A percentile compares a stretch with the other conserved stretches of the same genome.
These are phyloP conservation scores for Phytophthora crassamura DNA, from an alignment of 352 stramenopile genomes.

Conservation along the genomic window DNA sequence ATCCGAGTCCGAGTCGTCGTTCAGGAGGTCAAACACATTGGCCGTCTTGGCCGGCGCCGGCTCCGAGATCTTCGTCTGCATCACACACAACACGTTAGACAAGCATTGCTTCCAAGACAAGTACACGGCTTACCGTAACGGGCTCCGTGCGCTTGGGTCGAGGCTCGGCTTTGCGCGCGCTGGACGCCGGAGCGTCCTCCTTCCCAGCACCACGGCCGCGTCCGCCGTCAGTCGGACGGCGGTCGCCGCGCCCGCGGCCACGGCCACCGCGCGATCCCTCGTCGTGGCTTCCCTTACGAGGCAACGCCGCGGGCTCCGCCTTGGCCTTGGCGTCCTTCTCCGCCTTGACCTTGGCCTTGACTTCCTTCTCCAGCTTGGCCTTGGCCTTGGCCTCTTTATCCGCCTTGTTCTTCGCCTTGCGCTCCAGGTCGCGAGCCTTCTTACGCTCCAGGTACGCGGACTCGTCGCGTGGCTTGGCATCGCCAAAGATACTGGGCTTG, in stretches of 20 bases:
- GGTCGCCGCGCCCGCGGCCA: slow-evolving; percentile 47
- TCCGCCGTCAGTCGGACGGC: slow-evolving; percentile 35
- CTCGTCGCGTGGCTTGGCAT: slow-evolving; percentile 88
- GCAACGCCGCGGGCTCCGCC: slow-evolving; percentile 11
- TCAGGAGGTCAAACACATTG: slow-evolving; percentile 67
- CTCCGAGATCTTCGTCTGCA: slow-evolving; percentile 50
- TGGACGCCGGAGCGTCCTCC: slow-evolving; percentile 22
- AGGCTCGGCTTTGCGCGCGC: slow-evolving; percentile 51
- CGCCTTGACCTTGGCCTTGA: slow-evolving; percentile 28
- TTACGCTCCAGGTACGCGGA: slow-evolving; percentile 70
- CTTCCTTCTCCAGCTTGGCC: slow-evolving; percentile 36
- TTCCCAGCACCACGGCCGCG: slow-evolving; percentile 40
- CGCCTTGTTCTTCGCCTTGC: slow-evolving; percentile 27
- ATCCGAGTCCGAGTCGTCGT: slow-evolving; percentile 77
- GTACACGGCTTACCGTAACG: slow-evolving; percentile 37
- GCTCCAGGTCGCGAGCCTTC: slow-evolving; percentile 47
- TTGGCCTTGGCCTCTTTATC: slow-evolving; percentile 23
- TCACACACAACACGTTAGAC: background rate
- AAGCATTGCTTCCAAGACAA: background rate
- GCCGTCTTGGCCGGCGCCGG: slow-evolving; percentile 65
- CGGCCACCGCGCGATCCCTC: slow-evolving; percentile 41
- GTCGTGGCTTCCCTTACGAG: slow-evolving; percentile 36
- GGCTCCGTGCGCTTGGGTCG: slow-evolving; percentile 57
- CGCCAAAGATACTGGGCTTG: slow-evolving; percentile 81
- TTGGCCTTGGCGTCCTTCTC: slow-evolving; percentile 6